Percentiles rank a stretch among this genome's conserved stretches.
Evolutionary conservation across 163 green algal species (phyloP).

Genomic region (Scenedesmus sp.): DNA sequence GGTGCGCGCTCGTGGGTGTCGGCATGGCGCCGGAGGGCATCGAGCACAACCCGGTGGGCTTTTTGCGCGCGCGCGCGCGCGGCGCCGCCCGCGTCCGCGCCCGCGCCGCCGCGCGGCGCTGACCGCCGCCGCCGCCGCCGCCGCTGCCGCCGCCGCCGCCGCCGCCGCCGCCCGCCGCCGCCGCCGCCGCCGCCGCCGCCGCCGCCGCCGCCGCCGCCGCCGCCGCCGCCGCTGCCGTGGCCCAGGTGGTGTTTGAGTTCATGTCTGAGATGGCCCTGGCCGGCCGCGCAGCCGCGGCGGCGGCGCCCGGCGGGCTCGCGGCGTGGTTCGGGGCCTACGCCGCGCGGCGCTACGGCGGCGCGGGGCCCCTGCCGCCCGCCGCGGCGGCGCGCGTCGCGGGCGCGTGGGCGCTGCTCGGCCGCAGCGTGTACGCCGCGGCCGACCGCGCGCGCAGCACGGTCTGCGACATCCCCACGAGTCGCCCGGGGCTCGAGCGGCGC

Average conservation of each 20-base stretch:
- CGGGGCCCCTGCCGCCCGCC: neutral
- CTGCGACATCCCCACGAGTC: conserved; percentile 50
- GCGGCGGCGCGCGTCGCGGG: neutral
- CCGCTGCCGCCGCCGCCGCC: too few species aligned
- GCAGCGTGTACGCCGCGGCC: conserved; percentile 51
- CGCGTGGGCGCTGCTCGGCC: conserved; percentile 50
- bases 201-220: too few species aligned
- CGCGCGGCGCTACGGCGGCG: conserved; percentile 45
- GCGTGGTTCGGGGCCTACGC: conserved; percentile 50
- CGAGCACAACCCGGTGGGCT: conserved; percentile 53
- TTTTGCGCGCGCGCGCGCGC: too few species aligned
- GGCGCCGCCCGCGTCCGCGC: too few species aligned
- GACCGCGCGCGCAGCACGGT: conserved; percentile 51
- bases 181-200: too few species aligned
- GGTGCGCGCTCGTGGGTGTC: conserved; percentile 46
- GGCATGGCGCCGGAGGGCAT: conserved; percentile 61
- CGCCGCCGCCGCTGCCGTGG: too few species aligned
- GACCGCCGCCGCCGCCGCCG: too few species aligned
- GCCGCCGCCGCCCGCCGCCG: too few species aligned
- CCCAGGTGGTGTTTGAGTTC: conserved; percentile 51
- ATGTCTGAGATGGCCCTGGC: conserved; percentile 56
- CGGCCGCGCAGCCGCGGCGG: conserved; percentile 28
- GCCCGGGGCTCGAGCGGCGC: conserved; percentile 46
- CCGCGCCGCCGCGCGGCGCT: too few species aligned
- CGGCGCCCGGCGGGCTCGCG: conserved; percentile 15